Evolutionary conservation across 805 yeast genomes (phyloP).

Genomic region (Ogataea wickerhamii): DNA sequence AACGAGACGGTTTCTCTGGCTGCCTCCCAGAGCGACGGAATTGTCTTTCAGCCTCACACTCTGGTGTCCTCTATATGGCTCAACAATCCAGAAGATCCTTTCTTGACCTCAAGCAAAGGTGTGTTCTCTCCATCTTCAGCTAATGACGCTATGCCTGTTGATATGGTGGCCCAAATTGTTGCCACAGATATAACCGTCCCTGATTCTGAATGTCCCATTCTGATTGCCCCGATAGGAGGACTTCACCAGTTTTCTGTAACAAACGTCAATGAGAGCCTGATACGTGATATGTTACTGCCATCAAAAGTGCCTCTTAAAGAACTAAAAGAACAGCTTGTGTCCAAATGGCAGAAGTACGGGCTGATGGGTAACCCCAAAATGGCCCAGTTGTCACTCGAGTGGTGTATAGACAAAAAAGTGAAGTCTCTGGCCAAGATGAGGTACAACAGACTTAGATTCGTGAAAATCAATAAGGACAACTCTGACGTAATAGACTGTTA

Average conservation of each 20-base stretch:
- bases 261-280: slow-evolving; percentile 19
- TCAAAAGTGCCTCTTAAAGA: slow-evolving; percentile 7
- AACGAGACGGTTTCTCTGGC: background rate
- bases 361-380: slow-evolving; percentile 29
- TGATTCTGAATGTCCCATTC: slow-evolving; percentile 22
- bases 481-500: slow-evolving; percentile 26
- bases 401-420: slow-evolving; percentile 30
- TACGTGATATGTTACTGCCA: slow-evolving; percentile 18
- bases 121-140: slow-evolving; percentile 15
- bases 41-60: slow-evolving; percentile 29
- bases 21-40: background rate
- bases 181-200: slow-evolving; percentile 3
- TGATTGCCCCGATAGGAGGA: slow-evolving; percentile 41
- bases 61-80: slow-evolving; percentile 28
- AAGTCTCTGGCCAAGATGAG: slow-evolving; percentile 27
- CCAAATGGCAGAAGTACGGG: slow-evolving; percentile 21
- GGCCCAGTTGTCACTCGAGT: slow-evolving; percentile 31
- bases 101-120: slow-evolving; percentile 22
- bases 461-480: slow-evolving; percentile 10
- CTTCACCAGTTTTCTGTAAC: slow-evolving; percentile 37
- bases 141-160: slow-evolving; percentile 13
- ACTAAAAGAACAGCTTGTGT: slow-evolving; percentile 14
- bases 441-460: slow-evolving; percentile 27
- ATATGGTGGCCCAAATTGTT: slow-evolving; percentile 16
- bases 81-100: slow-evolving; percentile 25